Evolutionary conservation across 306 rosid species (phyloP).

Genomic region (Trichosanthes cucumerina): DNA sequence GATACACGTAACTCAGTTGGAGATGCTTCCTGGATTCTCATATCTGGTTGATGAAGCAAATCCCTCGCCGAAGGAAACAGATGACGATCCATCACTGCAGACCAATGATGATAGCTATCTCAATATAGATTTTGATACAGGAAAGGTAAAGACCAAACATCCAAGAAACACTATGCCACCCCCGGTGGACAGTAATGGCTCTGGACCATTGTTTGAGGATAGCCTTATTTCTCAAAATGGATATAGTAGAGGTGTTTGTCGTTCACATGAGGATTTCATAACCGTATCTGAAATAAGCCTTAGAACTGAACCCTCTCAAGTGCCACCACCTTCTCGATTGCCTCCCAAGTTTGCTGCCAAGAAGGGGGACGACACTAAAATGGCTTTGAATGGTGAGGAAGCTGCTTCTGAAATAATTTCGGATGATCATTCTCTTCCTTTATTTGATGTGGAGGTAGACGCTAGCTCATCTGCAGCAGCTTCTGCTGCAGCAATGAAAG

Average conservation of each 20-base stretch:
- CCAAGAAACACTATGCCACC: slow-evolving; percentile 24
- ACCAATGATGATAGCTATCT: slow-evolving; percentile 43
- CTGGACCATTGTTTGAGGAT: slow-evolving; percentile 27
- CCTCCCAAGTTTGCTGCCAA: slow-evolving; percentile 52
- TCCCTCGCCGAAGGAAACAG: slow-evolving; percentile 20
- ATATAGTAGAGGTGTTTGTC: slow-evolving; percentile 28
- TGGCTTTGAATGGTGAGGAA: slow-evolving; percentile 22
- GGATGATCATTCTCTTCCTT: slow-evolving; percentile 49
- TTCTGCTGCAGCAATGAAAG: slow-evolving; percentile 61
- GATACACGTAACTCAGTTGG: slow-evolving; percentile 28
- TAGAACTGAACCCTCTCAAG: slow-evolving; percentile 58
- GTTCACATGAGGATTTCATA: slow-evolving; percentile 34
- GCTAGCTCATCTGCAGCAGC: slow-evolving; percentile 65
- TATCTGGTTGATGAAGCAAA: slow-evolving; percentile 38
- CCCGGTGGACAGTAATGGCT: slow-evolving; percentile 20
- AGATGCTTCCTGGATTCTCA: slow-evolving; percentile 40
- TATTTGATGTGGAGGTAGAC: slow-evolving; percentile 83
- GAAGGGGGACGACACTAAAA: slow-evolving; percentile 28
- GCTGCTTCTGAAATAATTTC: slow-evolving; percentile 36
- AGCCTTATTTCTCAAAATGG: slow-evolving; percentile 27
- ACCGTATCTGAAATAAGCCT: slow-evolving; percentile 70
- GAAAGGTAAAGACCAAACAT: slow-evolving; percentile 34
- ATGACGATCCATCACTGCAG: slow-evolving; percentile 30
- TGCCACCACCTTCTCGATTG: slow-evolving; percentile 92
- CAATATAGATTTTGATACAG: slow-evolving; percentile 35